Conservation (phyloP, 257 asterid genomes). For the Striga asiatica region DNA sequence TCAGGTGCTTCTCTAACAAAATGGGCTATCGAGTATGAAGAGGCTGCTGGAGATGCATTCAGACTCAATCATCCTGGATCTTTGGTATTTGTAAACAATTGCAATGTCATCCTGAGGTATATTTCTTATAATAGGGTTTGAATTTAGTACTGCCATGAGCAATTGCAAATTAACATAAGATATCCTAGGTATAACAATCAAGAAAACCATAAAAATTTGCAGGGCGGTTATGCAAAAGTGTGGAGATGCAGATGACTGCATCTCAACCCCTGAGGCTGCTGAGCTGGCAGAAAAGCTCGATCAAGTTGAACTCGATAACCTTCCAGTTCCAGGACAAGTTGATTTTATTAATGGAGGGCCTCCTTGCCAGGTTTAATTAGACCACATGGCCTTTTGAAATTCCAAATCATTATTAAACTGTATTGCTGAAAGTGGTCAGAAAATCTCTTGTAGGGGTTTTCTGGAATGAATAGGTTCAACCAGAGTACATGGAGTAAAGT, state of each 20-base stretch:
- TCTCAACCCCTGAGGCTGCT: conserved; percentile 84
- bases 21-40: conserved; percentile 98
- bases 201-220: conserved; percentile 24
- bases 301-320: conserved; percentile 47
- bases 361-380: conserved; percentile 77
- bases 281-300: conserved; percentile 51
- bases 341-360: conserved; percentile 98
- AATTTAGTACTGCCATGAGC: not conserved
- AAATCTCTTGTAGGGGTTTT: conserved; percentile 64
- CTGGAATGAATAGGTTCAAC: conserved; percentile 93
- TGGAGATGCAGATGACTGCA: conserved; percentile 82
- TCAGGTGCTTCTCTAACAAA: conserved; percentile 60
- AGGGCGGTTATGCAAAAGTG: conserved; percentile 90
- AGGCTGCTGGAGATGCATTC: conserved; percentile 88
- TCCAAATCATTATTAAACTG: conserved; percentile 1
- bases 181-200: conserved; percentile 2
- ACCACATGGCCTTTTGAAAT: conserved; percentile 1
- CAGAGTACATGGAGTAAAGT: conserved; percentile 97
- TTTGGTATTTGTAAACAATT: conserved; percentile 62
- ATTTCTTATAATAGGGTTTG: not conserved
- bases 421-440: conserved; percentile 12
- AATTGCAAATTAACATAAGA: conserved; percentile 1
- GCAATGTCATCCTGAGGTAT: conserved; percentile 87
- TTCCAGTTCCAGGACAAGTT: conserved; percentile 90
- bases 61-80: conserved; percentile 81